Evolutionary conservation across 768 basidiomycete genomes (phyloP), one percentile per base, ranked within the genome.

Genomic region (Russula sp.): DNA sequence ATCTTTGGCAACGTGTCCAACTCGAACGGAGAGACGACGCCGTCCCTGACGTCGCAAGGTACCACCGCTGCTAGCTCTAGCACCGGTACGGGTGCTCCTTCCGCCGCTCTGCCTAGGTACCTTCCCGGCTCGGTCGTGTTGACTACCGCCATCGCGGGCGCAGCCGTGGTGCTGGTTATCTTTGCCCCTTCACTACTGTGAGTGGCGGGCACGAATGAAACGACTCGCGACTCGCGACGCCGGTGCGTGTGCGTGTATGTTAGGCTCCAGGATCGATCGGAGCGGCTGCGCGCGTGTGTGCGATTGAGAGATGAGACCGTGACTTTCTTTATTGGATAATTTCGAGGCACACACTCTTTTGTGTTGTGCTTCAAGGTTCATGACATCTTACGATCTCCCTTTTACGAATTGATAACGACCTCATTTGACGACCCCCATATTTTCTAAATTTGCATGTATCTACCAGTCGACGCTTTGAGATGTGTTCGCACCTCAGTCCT

Each of bases 1-100:
- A 67, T 86, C 5, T 70, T 86, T 5, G 84, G 83, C 11, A 77
- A 79, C 58, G 83, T 78, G 18, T 76, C 80, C 10, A 73, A 71
- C 18, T 68, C 74, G 7, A 73, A 82, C 64, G 76, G 77, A 7
- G 77, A 78, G 64, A 65, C 72, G 20, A 73, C 76, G 3, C 70
- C 75, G 14, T 70, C 61, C 18, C 7, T 5, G 2, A 46, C 69
- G 8, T 1, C 13, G 22, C 22, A 22, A 7, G 61, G 63, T 35
- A 32, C 69, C 1, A 38, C 70, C 11, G 64, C 70, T 18, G 25
- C 25, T 29, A 29, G 25, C 25, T 2, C 25, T 3, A 29, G 25
- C 25, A 29, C 25, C 25, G 35, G 60, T n/a, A 43, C 58, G 16
- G 5, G 42, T 4, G 42, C 36, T 25, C 16, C 55, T 5, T 46